Base-by-base conservation (phyloP, 306 rosid species). In the Lathyrus tuberosus region DNA sequence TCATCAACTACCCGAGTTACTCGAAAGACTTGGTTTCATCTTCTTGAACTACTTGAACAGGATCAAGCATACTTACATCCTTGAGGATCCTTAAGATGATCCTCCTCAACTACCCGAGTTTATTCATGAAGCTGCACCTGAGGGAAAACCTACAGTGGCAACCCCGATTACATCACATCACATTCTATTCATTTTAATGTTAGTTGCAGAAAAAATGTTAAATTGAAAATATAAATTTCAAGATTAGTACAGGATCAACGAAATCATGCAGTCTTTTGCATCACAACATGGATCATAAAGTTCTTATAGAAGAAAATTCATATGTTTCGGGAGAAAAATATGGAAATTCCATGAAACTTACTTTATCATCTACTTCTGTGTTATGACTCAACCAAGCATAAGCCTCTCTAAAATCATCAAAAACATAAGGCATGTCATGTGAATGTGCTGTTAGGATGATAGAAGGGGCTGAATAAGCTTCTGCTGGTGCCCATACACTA, bases 401-500 rank as follows among this genome's bases (percentile, higher is more conserved):
- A n/a, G n/a, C n/a, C n/a, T n/a, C n/a, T n/a, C n/a, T n/a, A n/a
- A n/a, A n/a, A n/a, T n/a, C 99, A 73, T 94, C 99, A 80, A 94
- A 94, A 71, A 94, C 99, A 83, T 94, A 97, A 67, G 89, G 95
- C 52, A 96, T 97, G 63, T 89, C 97, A 37, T 79, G 77, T 30
- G 97, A 78, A 72, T 82, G 75, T 73, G 99, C 86, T 62, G 99
- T 94, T 57, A 94, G 89, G 81, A 94, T 97, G 73, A 91, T 94
- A 73, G 99, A 94, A 58, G 99, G 99, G 42, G 99, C 99, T 30
- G 99, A 94, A 86, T 94, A 94, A 71, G 99, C 99, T 80, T 94
- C 99, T 71, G 99, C 99, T 65, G 99, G 97, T 22, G 99, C 99
- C 99, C 99, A 94, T 60, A 94, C 99, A 14, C 95, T 89, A 71